These are phyloP conservation scores for Amesomyces nigricolor DNA, from an alignment of 2,329 filamentous ascomycete genomes.

Conservation along the genomic window DNA sequence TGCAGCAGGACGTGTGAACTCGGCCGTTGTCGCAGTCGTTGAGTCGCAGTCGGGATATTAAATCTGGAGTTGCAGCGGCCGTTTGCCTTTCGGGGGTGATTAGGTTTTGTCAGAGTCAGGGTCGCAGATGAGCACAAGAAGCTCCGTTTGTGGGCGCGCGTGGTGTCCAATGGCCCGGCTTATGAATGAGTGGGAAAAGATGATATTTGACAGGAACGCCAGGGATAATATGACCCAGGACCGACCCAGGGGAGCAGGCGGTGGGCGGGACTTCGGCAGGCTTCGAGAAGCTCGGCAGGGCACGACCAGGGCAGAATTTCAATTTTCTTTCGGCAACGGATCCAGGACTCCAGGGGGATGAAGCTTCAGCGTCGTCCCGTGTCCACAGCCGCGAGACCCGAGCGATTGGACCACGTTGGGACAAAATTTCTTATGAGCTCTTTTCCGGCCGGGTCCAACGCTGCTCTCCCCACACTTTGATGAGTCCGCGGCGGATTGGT, in stretches of 20 bases:
- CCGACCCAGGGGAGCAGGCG: background rate
- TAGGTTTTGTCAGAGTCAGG: background rate
- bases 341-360: background rate
- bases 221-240: background rate
- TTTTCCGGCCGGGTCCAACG: background rate
- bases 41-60: too few species aligned
- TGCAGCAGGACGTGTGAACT: background rate
- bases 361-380: background rate
- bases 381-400: conserved; percentile 6
- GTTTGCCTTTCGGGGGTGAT: background rate
- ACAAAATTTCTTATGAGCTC: conserved; percentile 7
- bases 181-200: background rate
- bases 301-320: conserved; percentile 6
- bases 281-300: conserved; percentile 16
- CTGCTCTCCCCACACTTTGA: conserved; percentile 8
- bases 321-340: background rate
- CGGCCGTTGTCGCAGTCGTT: background rate
- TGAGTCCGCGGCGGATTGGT: background rate
- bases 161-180: background rate
- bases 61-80: background rate
- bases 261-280: conserved; percentile 13
- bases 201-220: background rate
- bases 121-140: background rate
- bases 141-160: background rate
- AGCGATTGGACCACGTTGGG: conserved; percentile 6